phyloP scores from a whole-genome alignment of 805 yeast species.

The Jamesozyma jinghongensis region DNA sequence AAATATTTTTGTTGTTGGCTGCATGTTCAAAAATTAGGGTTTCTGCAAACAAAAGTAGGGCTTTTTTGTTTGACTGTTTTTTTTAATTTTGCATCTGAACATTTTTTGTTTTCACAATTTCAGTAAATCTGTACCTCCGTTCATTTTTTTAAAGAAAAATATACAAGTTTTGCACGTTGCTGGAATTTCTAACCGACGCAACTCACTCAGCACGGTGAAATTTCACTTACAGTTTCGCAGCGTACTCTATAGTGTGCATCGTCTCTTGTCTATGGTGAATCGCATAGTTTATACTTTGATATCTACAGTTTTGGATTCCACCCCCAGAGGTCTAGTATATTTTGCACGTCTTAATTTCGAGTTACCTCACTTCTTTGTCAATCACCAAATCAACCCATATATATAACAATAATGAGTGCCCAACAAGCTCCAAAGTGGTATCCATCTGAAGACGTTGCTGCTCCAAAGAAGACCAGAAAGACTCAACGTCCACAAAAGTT shows the following conservation, averaged over 20 bases:
- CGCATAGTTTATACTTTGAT: too few relatives aligned
- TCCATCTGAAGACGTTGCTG: constrained; percentile 85
- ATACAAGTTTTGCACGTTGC: too few relatives aligned
- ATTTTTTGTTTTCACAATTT: too few relatives aligned
- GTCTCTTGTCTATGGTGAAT: background rate
- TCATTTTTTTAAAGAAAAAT: too few relatives aligned
- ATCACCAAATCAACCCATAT: constrained; percentile 25
- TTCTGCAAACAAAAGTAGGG: too few relatives aligned
- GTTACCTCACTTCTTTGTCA: background rate
- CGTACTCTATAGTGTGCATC: background rate
- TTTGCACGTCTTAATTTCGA: background rate
- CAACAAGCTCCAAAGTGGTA: constrained; percentile 78
- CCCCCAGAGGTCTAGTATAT: background rate
- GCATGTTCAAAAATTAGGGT: too few relatives aligned
- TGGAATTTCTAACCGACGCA: too few relatives aligned
- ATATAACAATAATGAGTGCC: constrained; percentile 33
- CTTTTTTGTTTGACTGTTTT: too few relatives aligned
- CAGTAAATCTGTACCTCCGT: too few relatives aligned
- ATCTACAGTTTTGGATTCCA: background rate
- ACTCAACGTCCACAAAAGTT: constrained; percentile 86
- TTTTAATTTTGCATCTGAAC: too few relatives aligned
- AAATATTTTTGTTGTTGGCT: background rate
- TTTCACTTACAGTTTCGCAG: too few relatives aligned
- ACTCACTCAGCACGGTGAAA: too few relatives aligned
- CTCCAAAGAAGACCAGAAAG: constrained; percentile 85